phyloP scores from a whole-genome alignment of 495 filamentous ascomycete genomes.

The Letharia columbiana region DNA sequence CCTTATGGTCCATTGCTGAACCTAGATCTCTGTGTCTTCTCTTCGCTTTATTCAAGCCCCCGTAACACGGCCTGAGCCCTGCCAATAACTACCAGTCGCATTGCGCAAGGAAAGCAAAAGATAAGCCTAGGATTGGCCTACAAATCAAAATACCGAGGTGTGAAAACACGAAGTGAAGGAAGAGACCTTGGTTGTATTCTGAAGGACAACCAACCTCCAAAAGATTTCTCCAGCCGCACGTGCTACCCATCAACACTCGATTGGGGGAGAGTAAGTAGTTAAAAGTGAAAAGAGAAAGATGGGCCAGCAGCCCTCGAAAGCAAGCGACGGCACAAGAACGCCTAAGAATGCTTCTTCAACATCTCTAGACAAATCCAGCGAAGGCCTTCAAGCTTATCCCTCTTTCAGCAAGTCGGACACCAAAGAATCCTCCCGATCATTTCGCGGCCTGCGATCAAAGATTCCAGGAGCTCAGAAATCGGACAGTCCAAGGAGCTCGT shows the following conservation, averaged over 20 bases:
- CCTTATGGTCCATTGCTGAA: constrained; percentile 24
- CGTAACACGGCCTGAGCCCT: constrained; percentile 34
- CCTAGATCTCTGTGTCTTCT: constrained; percentile 36
- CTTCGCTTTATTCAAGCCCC: constrained; percentile 47
- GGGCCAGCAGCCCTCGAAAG: constrained; percentile 90
- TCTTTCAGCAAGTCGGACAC: constrained; percentile 93
- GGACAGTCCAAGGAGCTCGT: constrained; percentile 75
- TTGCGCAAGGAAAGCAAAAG: constrained; percentile 18
- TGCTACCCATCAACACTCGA: not conserved
- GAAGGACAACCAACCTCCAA: not conserved
- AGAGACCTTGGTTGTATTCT: not conserved
- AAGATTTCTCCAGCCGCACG: not conserved
- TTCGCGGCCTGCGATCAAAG: constrained; percentile 69
- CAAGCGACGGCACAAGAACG: constrained; percentile 44
- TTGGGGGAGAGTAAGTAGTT: constrained; percentile 4
- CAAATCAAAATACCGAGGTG: constrained; percentile 26
- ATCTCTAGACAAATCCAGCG: constrained; percentile 32
- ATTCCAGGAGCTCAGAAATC: constrained; percentile 52
- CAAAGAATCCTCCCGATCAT: constrained; percentile 83
- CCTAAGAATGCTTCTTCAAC: constrained; percentile 29
- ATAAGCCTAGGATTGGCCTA: constrained; percentile 37
- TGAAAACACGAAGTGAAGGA: not conserved
- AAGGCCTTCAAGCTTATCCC: constrained; percentile 67
- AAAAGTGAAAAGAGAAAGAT: constrained; percentile 37
- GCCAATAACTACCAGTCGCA: not conserved